Evolutionary conservation across 2,329 filamentous ascomycete species (phyloP), one percentile per base, ranked within the genome.

Genomic region (Leptographium lundbergii): DNA sequence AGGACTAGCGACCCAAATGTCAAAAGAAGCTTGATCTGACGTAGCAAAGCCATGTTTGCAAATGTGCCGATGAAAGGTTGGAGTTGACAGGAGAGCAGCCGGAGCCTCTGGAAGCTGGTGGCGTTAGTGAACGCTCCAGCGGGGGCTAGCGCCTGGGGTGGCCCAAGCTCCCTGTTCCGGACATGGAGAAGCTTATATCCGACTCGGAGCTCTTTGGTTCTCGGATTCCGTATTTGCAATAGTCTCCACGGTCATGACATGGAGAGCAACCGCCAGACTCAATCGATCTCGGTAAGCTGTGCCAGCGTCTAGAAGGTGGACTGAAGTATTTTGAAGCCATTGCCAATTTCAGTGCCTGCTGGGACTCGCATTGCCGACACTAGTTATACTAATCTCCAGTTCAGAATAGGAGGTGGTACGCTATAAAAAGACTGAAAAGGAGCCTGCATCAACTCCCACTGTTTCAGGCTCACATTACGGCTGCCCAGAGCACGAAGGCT

Each of bases 1-100:
- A 68, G 65, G 55, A 74, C 64, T 32, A 70, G 63, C 50, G 67
- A 70, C 58, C 68, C 71, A 52, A 69, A 62, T 9, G 67, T 65
- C 57, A 70, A 59, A 17, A 70, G 62, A 55, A 68, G 64, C 63
- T 63, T 62, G 27, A 69, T 42, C 4, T 65, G 63, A 13, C 59
- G 65, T 5, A 61, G 59, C 13, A 69, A 58, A n/a, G 68, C 64
- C 70, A 71, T 71, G 11, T 29, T 36, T 29, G 25, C 4, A 19
- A 19, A 7, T 51, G 17, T 45, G 42, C 17, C n/a, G 42, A n/a
- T n/a, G 7, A 4, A 45, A 45, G 39, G 39, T 45, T 45, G 17
- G 13, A 19, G 39, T 19, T 42, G 13, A 19, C 42, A 45, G 42
- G 32, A 29, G 13, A 19, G 7, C 22, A 25, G 24, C 25, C 24